A percentile compares a stretch with the other conserved stretches of the same genome.
These are phyloP conservation scores for Clarireedia sp. DNA, from an alignment of 2,329 filamentous ascomycete species.

Conservation along the genomic window DNA sequence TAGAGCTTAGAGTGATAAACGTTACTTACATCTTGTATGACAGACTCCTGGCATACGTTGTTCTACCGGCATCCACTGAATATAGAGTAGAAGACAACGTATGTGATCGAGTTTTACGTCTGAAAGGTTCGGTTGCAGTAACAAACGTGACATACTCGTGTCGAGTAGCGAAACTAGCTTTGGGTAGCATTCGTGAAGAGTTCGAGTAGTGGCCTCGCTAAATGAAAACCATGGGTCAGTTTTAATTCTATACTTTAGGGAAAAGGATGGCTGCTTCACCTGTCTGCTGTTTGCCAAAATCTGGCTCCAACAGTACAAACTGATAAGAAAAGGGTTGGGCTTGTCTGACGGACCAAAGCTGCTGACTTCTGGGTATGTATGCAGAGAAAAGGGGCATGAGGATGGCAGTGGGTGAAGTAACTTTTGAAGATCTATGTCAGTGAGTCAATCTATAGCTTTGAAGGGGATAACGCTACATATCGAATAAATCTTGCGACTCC, in stretches of 20 bases:
- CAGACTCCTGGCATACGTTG: not conserved
- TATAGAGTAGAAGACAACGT: not conserved
- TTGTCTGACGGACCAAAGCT: not conserved
- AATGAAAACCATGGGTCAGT: not conserved
- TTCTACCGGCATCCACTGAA: not conserved
- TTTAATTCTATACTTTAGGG: not conserved
- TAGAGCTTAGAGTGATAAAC: not conserved
- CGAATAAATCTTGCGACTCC: not conserved
- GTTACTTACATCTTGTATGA: not conserved
- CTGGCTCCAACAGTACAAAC: not conserved
- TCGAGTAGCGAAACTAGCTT: not conserved
- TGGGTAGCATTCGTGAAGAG: not conserved
- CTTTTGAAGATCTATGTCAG: not conserved
- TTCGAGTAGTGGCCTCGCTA: not conserved
- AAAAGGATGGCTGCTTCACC: not conserved
- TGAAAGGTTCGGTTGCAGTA: not conserved
- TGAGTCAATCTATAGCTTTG: not conserved
- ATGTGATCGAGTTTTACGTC: not conserved
- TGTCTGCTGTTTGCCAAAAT: not conserved
- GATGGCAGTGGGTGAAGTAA: not conserved
- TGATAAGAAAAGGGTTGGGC: not conserved
- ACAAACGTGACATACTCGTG: not conserved
- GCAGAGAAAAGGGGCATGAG: not conserved
- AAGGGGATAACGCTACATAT: not conserved
- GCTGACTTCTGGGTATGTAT: not conserved